Evolutionary conservation across 192 early-diverging fungal genomes (phyloP), one percentile per base, ranked within the genome.

Genomic region (Backusella circina): DNA sequence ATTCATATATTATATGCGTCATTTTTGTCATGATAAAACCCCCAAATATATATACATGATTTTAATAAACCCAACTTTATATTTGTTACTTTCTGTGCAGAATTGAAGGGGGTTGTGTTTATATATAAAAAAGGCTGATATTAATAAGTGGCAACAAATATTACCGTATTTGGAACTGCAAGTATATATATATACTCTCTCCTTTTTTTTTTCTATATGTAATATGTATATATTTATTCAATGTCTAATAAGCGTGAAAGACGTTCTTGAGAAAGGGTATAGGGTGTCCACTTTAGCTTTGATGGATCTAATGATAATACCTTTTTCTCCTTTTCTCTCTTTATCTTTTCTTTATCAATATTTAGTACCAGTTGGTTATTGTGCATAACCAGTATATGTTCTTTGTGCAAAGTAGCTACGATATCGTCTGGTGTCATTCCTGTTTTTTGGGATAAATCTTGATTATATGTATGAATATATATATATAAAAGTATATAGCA

Each of bases 361-460:
- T 33, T 35, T n/a, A 67, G 18, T n/a, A 35, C n/a, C 7, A 33
- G 35, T 12, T 67, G 32, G 21, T 39, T 21, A 50, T 67, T 72
- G 38, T 85, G 71, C 83, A 86, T 87, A 13, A 67, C 65, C 28
- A 67, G 28, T 35, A 67, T 67, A 39, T 80, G 74, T 65, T 87
- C 86, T 1, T 77, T 75, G 70, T 92, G 88, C 31, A 98, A 84
- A 0, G 93, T 93, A 12, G 90, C 86, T n/a, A 97, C 85, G 67
- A 98, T 83, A 82, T 98, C 96, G 72, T 96, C 92, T 16, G 88
- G 74, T 0, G 90, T 91, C 87, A 98, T 94, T n/a, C 92, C 88
- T n/a, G 96, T 97, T 65, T 82, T 65, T n/a, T 75, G 47, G 66
- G 91, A 88, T n/a, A 97, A 84, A 2, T 91, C 90, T 61, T 66